phyloP scores from a whole-genome alignment of 2,329 filamentous ascomycete genomes.

The Aspergillus flavus region DNA sequence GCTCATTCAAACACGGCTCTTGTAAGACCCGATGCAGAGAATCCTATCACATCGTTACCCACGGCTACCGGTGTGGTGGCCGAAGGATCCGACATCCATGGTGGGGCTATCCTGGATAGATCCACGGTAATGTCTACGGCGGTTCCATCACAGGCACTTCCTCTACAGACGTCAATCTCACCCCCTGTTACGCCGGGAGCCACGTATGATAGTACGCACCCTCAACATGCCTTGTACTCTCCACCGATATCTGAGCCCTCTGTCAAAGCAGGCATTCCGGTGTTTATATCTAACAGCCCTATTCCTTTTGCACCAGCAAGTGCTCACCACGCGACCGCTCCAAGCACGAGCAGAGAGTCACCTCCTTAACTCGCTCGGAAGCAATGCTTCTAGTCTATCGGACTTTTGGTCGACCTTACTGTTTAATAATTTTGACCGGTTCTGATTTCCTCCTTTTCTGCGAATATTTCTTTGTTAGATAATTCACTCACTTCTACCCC shows the following conservation, averaged over 20 bases:
- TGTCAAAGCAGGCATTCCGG: slow-evolving; percentile 49
- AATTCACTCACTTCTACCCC: background rate
- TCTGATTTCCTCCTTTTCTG: background rate
- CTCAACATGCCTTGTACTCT: slow-evolving; percentile 30
- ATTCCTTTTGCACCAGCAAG: slow-evolving; percentile 44
- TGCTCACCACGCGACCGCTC: background rate
- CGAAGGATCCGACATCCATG: slow-evolving; percentile 1
- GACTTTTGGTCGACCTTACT: background rate
- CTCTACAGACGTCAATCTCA: slow-evolving; percentile 13
- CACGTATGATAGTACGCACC: slow-evolving; percentile 13
- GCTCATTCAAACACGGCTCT: slow-evolving; percentile 14
- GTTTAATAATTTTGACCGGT: background rate
- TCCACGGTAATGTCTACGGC: background rate
- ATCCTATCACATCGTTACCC: slow-evolving; percentile 5
- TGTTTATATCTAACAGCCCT: slow-evolving; percentile 50
- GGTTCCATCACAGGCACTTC: slow-evolving; percentile 6
- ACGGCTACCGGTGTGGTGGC: background rate
- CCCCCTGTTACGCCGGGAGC: slow-evolving; percentile 31
- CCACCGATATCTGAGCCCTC: slow-evolving; percentile 33
- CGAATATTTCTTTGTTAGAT: background rate
- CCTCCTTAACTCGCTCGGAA: background rate
- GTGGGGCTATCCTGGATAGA: slow-evolving; percentile 10
- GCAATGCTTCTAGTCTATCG: background rate
- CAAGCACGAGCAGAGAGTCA: too few relatives aligned
- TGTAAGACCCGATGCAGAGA: slow-evolving; percentile 6